These are phyloP conservation scores for Arachnomyces sp. DNA, from an alignment of 2,329 filamentous ascomycete species.

Conservation along the genomic window DNA sequence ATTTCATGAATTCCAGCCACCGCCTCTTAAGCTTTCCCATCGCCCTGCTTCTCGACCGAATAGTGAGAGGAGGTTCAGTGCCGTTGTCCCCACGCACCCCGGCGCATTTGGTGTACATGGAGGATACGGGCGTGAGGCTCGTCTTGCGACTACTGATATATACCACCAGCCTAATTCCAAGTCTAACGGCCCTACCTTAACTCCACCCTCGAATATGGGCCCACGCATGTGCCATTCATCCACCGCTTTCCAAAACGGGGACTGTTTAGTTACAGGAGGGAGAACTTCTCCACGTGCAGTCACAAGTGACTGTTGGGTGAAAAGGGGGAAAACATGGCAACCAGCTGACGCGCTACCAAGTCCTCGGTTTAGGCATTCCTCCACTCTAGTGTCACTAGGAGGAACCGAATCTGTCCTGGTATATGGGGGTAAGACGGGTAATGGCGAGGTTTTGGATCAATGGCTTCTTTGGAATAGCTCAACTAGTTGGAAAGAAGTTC, in stretches of 20 bases:
- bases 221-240: conserved; percentile 66
- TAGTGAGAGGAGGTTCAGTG: conserved; percentile 54
- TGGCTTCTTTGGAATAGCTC: conserved; percentile 48
- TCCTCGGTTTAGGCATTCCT: conserved; percentile 68
- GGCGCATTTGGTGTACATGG: conserved; percentile 31
- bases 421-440: conserved; percentile 52
- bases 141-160: conserved; percentile 40
- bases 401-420: conserved; percentile 43
- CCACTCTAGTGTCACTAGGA: conserved; percentile 38
- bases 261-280: conserved; percentile 64
- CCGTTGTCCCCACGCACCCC: conserved; percentile 37
- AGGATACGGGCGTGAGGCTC: conserved; percentile 37
- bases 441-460: conserved; percentile 41
- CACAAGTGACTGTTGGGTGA: conserved; percentile 67
- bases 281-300: conserved; percentile 64
- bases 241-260: conserved; percentile 52
- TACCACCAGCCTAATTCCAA: conserved; percentile 39
- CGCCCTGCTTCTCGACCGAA: conserved; percentile 26
- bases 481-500: conserved; percentile 43
- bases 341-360: conserved; percentile 56
- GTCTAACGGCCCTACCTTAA: conserved; percentile 37
- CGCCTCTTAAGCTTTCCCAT: conserved; percentile 13
- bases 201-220: conserved; percentile 30
- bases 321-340: conserved; percentile 55
- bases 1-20: background rate